A percentile compares a stretch with the other conserved stretches of the same genome.
These are phyloP conservation scores for Umbellularia californica DNA, from an alignment of 164 flowering plant genomes.

Conservation along the genomic window DNA sequence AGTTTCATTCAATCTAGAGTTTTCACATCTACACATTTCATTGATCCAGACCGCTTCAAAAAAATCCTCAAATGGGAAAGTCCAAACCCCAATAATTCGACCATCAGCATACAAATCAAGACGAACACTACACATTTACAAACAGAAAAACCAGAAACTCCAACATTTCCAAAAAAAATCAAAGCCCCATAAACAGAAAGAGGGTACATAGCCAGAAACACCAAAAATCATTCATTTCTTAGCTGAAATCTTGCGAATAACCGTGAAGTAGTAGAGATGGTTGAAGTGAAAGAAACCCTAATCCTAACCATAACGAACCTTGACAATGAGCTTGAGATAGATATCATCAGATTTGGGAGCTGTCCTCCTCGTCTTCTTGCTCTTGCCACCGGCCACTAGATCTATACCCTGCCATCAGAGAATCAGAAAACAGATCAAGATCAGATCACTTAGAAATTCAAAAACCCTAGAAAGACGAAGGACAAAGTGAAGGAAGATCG, in stretches of 20 bases:
- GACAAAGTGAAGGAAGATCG: background rate
- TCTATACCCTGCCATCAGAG: slow-evolving; percentile 16
- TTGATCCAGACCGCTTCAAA: background rate
- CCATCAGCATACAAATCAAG: too few species aligned
- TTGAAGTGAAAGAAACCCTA: background rate
- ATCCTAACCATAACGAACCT: slow-evolving; percentile 2
- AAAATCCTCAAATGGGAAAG: too few species aligned
- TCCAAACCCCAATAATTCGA: too few species aligned
- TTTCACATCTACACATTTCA: background rate
- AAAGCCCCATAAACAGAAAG: too few species aligned
- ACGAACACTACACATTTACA: too few species aligned
- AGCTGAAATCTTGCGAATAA: background rate
- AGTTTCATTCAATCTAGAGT: too few species aligned
- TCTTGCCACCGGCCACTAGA: slow-evolving; percentile 37
- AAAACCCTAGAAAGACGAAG: background rate
- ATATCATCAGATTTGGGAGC: slow-evolving; percentile 21
- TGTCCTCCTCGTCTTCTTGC: slow-evolving; percentile 19
- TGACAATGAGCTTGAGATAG: slow-evolving; percentile 21
- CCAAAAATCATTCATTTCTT: too few species aligned
- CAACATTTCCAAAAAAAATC: too few species aligned
- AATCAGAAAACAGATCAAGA: too few species aligned
- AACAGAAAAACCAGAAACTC: too few species aligned
- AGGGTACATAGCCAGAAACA: too few species aligned
- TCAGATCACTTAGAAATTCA: background rate
- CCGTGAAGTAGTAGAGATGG: background rate